Percentiles rank a stretch among this genome's conserved stretches.
Conservation (phyloP, 2,329 filamentous ascomycete genomes). For the Colletotrichum endophyticum region DNA sequence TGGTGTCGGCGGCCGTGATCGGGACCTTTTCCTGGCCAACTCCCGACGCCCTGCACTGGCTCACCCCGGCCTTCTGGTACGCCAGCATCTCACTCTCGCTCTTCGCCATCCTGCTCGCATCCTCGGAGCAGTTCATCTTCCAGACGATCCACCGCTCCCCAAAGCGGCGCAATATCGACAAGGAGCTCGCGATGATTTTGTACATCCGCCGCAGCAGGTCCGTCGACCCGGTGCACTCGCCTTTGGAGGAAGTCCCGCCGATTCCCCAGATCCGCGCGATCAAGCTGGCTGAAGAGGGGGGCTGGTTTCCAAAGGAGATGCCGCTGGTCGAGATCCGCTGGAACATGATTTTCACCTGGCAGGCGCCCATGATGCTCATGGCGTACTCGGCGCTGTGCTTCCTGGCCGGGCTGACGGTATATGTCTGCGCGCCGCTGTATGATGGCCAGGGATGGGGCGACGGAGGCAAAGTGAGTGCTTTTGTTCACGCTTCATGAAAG, state of each 20-base stretch:
- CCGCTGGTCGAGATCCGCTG: constrained; percentile 25
- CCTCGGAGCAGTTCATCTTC: constrained; percentile 30
- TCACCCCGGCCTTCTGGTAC: constrained; percentile 27
- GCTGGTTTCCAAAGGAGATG: constrained; percentile 18
- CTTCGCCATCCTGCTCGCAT: constrained; percentile 30
- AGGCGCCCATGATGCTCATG: constrained; percentile 32
- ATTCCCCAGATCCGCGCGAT: constrained; percentile 18
- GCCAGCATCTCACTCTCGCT: constrained; percentile 29
- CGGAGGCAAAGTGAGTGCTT: constrained; percentile 22
- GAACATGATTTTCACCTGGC: constrained; percentile 34
- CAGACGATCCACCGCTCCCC: constrained; percentile 22
- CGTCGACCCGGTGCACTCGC: constrained; percentile 7
- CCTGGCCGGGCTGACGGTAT: constrained; percentile 24
- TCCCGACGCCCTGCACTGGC: constrained; percentile 26
- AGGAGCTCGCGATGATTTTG: constrained; percentile 23
- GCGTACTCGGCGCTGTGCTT: constrained; percentile 29
- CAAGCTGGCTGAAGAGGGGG: constrained; percentile 8
- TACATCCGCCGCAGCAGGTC: constrained; percentile 11
- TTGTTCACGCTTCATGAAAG: background rate
- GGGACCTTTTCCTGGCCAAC: constrained; percentile 30
- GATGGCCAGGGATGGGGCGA: constrained; percentile 16
- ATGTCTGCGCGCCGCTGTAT: constrained; percentile 27
- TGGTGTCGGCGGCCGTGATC: constrained; percentile 30
- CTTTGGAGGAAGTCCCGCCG: constrained; percentile 11
- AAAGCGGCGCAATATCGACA: constrained; percentile 9